Evolutionary conservation across 306 rosid species (phyloP).

Genomic region (Cucurbita maxima): DNA sequence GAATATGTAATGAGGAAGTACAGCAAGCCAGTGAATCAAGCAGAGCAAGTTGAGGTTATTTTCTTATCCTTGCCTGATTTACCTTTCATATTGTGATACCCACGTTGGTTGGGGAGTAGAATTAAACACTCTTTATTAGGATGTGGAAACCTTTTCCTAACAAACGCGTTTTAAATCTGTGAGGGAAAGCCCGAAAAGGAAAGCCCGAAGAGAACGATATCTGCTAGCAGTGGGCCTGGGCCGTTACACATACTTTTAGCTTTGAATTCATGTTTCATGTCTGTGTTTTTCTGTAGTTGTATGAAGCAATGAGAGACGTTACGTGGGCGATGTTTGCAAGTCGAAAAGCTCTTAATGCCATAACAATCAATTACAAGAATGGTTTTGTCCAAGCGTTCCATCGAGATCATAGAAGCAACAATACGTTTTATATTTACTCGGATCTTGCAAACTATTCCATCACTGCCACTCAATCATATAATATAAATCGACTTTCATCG

Average conservation of each 20-base stretch:
- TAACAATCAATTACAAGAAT: conserved; percentile 74
- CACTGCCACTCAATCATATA: conserved; percentile 21
- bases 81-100: not conserved
- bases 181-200: too few relatives aligned
- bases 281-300: conserved; percentile 58
- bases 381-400: conserved; percentile 98
- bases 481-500: conserved; percentile 20
- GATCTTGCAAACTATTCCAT: conserved; percentile 84
- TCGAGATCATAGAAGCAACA: conserved; percentile 75
- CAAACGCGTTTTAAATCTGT: too few relatives aligned
- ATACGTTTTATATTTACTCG: conserved; percentile 78
- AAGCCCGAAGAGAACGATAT: too few relatives aligned
- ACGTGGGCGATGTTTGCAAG: conserved; percentile 93
- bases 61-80: conserved; percentile 1
- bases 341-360: conserved; percentile 77
- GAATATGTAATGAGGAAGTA: conserved; percentile 63
- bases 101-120: too few relatives aligned
- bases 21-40: conserved; percentile 65
- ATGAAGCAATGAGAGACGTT: conserved; percentile 71
- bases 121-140: too few relatives aligned
- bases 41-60: conserved; percentile 87
- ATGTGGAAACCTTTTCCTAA: too few relatives aligned
- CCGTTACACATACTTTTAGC: not conserved
- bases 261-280: conserved; percentile 5
- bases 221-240: too few relatives aligned